These are phyloP conservation scores for Talaromyces albobiverticillius DNA, from an alignment of 2,329 filamentous ascomycete species.

Conservation along the genomic window DNA sequence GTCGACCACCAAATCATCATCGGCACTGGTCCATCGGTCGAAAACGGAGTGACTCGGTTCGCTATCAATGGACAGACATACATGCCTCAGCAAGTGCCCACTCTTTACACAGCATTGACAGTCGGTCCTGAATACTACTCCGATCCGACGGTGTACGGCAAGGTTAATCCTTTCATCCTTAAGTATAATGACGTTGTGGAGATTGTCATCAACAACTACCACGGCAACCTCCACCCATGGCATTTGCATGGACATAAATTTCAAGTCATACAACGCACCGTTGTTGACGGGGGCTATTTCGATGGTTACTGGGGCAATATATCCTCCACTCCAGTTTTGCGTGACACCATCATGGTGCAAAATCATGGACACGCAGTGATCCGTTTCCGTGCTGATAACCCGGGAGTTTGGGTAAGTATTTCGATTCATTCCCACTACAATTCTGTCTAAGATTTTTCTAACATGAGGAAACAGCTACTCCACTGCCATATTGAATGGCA, in stretches of 20 bases:
- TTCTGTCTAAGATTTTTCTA: background rate
- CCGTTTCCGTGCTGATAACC: slow-evolving; percentile 35
- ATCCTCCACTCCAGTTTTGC: slow-evolving; percentile 26
- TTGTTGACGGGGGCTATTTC: slow-evolving; percentile 26
- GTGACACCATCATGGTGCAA: slow-evolving; percentile 35
- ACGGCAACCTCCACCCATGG: slow-evolving; percentile 43
- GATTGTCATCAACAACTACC: slow-evolving; percentile 35
- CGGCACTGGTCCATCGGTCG: slow-evolving; percentile 61
- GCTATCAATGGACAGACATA: slow-evolving; percentile 79
- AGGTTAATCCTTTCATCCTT: slow-evolving; percentile 65
- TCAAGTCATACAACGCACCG: slow-evolving; percentile 38
- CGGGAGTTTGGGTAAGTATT: slow-evolving; percentile 21
- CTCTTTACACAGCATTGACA: slow-evolving; percentile 72
- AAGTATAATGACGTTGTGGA: slow-evolving; percentile 53
- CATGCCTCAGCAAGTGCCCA: slow-evolving; percentile 69
- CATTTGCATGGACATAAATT: slow-evolving; percentile 55
- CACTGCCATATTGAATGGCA: slow-evolving; percentile 40
- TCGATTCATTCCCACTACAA: background rate
- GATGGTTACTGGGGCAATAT: slow-evolving; percentile 23
- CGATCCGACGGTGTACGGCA: slow-evolving; percentile 62
- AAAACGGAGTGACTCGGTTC: slow-evolving; percentile 60
- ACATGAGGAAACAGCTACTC: slow-evolving; percentile 29
- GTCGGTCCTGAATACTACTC: slow-evolving; percentile 51
- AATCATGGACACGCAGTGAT: slow-evolving; percentile 30
- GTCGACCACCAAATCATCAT: slow-evolving; percentile 30